Percentiles rank a stretch among this genome's conserved stretches.
These are phyloP conservation scores for Kurtzmaniella quercitrusa DNA, from an alignment of 1,139 yeast species.

Conservation along the genomic window DNA sequence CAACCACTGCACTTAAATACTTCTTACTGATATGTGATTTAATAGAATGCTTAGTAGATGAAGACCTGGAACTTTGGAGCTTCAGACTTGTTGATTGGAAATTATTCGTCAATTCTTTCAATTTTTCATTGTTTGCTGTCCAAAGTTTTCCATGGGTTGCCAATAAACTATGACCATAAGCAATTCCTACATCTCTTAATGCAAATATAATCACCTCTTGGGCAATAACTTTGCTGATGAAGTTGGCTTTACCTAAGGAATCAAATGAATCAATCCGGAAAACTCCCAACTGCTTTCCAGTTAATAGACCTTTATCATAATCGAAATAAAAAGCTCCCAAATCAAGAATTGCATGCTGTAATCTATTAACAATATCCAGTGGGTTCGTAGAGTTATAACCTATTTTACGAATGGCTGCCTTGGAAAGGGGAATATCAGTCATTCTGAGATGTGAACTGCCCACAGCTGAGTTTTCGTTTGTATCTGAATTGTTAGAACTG, in stretches of 20 bases:
- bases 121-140: slow-evolving; percentile 53
- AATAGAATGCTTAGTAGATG: slow-evolving; percentile 31
- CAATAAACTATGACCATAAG: slow-evolving; percentile 37
- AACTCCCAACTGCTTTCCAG: slow-evolving; percentile 68
- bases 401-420: slow-evolving; percentile 28
- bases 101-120: slow-evolving; percentile 41
- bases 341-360: slow-evolving; percentile 49
- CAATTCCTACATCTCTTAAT: slow-evolving; percentile 46
- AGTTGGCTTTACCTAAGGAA: slow-evolving; percentile 60
- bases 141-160: slow-evolving; percentile 55
- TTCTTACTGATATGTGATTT: slow-evolving; percentile 46
- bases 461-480: background rate
- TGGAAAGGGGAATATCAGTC: slow-evolving; percentile 32
- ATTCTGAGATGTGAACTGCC: slow-evolving; percentile 14
- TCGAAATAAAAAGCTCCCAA: slow-evolving; percentile 67
- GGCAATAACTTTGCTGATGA: slow-evolving; percentile 53
- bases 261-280: slow-evolving; percentile 64
- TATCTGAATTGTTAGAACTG: slow-evolving; percentile 5
- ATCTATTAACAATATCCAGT: slow-evolving; percentile 30
- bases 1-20: slow-evolving; percentile 39
- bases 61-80: slow-evolving; percentile 27
- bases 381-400: slow-evolving; percentile 38
- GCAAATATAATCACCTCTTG: slow-evolving; percentile 61
- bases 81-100: slow-evolving; percentile 32
- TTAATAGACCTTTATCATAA: slow-evolving; percentile 38